Base-by-base conservation (phyloP, 2,329 filamentous ascomycete species). In the Epichloe aotearoae region DNA sequence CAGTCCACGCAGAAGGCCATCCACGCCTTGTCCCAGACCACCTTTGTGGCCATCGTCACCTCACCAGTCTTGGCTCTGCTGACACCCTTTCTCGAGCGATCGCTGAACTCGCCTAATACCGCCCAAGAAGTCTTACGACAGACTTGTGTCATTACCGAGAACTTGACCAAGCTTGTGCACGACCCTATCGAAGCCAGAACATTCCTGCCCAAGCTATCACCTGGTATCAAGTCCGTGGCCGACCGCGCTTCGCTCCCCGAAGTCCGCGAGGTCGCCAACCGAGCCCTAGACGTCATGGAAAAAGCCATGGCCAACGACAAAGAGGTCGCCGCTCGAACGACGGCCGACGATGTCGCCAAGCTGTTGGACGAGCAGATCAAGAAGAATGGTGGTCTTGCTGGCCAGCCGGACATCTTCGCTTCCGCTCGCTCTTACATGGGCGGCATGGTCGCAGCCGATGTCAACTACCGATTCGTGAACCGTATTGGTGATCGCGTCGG, bases 81-180 rank as follows among this genome's bases (percentile, higher is more conserved):
- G 50, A 98, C 93, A 2, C 93, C 93, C 44, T 84, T 97, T 58
- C 81, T 98, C 30, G 93, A 97, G 72, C 85, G 93, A 59, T 88
- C 90, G 17, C 79, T 98, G 54, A 96, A 96, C 74, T 91, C 84
- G 54, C 93, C 91, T 8, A 80, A 80, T 15, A 98, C 93, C 4
- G 78, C 87, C 3, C 93, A 98, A 67, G 93, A 98, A 71, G 90
- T 97, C 20, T 76, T 96, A 51, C 85, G 93, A 54, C 91, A 96
- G 71, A 95, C 93, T 3, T 89, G 95, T 33, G 89, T 98, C 50
- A 94, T 98, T 48, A 86, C 93, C 19, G 93, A 98, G 73, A 98
- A 98, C 72, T 74, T 98, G 73, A 98, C 93, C 54, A 97, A 95
- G 74, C 82, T 98, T 34, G 93, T 98, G 30, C 93, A 98, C 68